Base-by-base conservation (phyloP, 345 rosid species). In the Salix suchowensis region DNA sequence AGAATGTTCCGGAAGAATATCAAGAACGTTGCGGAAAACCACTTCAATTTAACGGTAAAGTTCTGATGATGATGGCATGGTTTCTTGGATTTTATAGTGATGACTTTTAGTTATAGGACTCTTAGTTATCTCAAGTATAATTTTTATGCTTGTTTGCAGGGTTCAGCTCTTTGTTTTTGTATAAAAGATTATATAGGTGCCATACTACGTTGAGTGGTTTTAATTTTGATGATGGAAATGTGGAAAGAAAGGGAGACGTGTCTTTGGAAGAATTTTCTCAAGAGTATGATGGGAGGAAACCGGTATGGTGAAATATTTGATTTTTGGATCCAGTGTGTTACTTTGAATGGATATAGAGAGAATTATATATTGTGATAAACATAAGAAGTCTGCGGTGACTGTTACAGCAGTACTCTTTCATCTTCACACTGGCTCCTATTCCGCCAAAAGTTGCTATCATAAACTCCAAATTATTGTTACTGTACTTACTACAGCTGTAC, bases 151-250 rank as follows among this genome's bases (percentile, higher is more conserved):
- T 82, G 32, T 15, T 16, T 86, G 83, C 88, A 95, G 98, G 98
- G 74, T 92, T 95, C 88, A 70, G 70, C 82, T 95, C 98, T 23
- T 65, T 88, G 34, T 91, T 88, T 92, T 86, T 92, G 85, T 95
- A 92, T 84, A 88, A 87, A 84, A 89, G 97, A 84, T 84, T 90
- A 69, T 95, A 95, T 58, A 87, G 98, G 83, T 91, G 98, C 83
- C 83, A 90, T 81, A 81, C 97, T 28, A 74, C 91, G 75, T 83
- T 95, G 84, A 82, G 74, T 39, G 88, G 86, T 36, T 95, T 91
- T 80, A 76, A 87, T 66, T 90, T 91, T 68, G 97, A 92, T 77
- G 65, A 76, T 40, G 91, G 91, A 68, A 91, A 86, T 82, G 94
- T 95, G 60, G 93, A 90, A 85, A 89, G 91, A 83, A 86, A 74